Evolutionary conservation across 306 rosid genomes (phyloP).

Genomic region (Quercus bicolor): DNA sequence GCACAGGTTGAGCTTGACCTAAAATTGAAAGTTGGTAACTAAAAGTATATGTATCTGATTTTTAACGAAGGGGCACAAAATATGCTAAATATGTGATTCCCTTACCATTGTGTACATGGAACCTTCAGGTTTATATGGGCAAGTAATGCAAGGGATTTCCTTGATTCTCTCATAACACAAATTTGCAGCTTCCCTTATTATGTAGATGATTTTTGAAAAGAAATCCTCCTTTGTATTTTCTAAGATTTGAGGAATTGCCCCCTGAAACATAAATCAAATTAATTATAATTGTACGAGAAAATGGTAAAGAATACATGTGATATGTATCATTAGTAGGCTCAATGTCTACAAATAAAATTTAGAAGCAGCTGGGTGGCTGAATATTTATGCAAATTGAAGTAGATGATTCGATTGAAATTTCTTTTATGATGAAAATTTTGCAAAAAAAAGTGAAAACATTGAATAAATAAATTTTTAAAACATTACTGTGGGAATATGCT

Average conservation of each 20-base stretch:
- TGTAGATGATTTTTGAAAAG: constrained; percentile 22
- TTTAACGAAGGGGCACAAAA: not conserved
- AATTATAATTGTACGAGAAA: not conserved
- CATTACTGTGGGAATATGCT: too few relatives aligned
- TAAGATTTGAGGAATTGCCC: constrained; percentile 44
- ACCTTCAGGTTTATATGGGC: constrained; percentile 56
- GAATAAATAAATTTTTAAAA: too few relatives aligned
- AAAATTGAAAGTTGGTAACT: not conserved
- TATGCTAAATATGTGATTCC: not conserved
- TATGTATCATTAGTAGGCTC: too few relatives aligned
- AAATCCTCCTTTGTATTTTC: constrained; percentile 29
- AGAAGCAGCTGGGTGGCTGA: not conserved
- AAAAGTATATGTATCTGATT: not conserved
- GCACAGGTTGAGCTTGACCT: constrained; percentile 44
- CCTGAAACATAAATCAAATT: constrained; percentile 19
- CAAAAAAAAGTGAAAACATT: too few relatives aligned
- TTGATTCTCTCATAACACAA: constrained; percentile 28
- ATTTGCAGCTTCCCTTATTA: constrained; percentile 27
- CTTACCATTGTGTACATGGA: constrained; percentile 45
- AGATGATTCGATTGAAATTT: too few relatives aligned
- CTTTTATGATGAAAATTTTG: too few relatives aligned
- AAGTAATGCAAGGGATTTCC: constrained; percentile 40
- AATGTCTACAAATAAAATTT: too few relatives aligned
- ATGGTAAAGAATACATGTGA: too few relatives aligned
- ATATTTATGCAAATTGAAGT: too few relatives aligned